Conservation (phyloP, 2,329 filamentous ascomycete species). For the Pestalotiopsis sp. region DNA sequence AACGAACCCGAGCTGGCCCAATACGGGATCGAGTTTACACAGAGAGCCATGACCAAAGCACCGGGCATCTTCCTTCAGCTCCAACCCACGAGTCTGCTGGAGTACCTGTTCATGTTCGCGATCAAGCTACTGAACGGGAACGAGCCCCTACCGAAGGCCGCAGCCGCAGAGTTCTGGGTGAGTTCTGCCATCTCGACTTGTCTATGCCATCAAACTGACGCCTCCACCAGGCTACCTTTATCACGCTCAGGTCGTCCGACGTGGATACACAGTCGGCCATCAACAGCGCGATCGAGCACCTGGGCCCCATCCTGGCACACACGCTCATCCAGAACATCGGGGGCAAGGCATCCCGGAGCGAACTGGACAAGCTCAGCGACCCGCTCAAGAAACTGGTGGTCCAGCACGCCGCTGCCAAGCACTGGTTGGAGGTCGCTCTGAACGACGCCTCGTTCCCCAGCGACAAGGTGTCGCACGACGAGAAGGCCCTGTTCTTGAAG, state of each 20-base stretch:
- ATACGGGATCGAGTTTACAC: constrained; percentile 72
- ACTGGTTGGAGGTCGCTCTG: constrained; percentile 66
- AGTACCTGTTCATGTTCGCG: constrained; percentile 72
- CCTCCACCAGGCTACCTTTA: constrained; percentile 50
- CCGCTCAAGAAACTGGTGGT: constrained; percentile 70
- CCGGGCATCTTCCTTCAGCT: constrained; percentile 62
- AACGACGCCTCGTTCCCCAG: constrained; percentile 59
- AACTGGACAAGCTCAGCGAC: constrained; percentile 71
- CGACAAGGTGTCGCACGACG: constrained; percentile 57
- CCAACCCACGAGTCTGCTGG: constrained; percentile 58
- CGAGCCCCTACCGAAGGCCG: constrained; percentile 75
- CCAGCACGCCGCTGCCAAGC: constrained; percentile 55
- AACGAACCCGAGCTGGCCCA: constrained; percentile 74
- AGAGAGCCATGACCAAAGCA: constrained; percentile 63
- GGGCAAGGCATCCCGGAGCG: constrained; percentile 70
- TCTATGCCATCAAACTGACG: not conserved
- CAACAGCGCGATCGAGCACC: constrained; percentile 54
- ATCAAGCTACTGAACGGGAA: constrained; percentile 70
- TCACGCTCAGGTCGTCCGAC: constrained; percentile 48
- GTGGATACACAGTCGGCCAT: constrained; percentile 45
- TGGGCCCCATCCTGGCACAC: constrained; percentile 63
- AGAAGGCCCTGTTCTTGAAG: constrained; percentile 67
- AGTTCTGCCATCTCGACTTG: constrained; percentile 25
- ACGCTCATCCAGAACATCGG: constrained; percentile 67
- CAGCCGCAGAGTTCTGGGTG: constrained; percentile 78